Evolutionary conservation across 2,329 filamentous ascomycete genomes (phyloP), one percentile per base, ranked within the genome.

Genomic region (Aspergillus sp.): DNA sequence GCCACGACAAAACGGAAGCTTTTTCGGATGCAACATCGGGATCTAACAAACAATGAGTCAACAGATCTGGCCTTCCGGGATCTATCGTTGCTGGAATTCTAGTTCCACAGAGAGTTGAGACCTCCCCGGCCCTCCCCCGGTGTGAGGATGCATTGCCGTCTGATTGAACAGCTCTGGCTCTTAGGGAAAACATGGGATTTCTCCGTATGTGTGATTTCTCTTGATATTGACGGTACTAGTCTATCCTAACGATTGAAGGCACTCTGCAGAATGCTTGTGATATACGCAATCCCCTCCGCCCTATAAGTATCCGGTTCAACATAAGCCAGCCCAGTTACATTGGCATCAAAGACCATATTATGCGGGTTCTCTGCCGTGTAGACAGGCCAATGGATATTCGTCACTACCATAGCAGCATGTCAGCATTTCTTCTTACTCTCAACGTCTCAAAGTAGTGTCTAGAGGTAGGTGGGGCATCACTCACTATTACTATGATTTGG

Each of bases 281-380:
- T 38, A 52, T 39, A 57, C 23, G 21, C 32, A 25, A 62, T 64
- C 1, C 47, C 48, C n/a, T 50, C 51, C 15, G 8, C 15, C 19
- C 60, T 51, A 32, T 48, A 61, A 1, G 49, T 61, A 39, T 64
- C 62, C 2, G 11, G 17, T 32, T 63, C 58, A 8, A 55, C 25
- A 49, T 56, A 57, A 10, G 50, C 50, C 30, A 53, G 30, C 13
- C 38, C 49, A 2, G 58, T 59, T 11, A 44, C 41, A 32, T 52
- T 56, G 2, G 54, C 48, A 50, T 54, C 54, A 38, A 64, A 61
- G 7, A 64, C 58, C 36, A 63, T 39, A 32, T 61, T 58, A 8
- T 5, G 27, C 3, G 49, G 50, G 10, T 51, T 30, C 5, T 47
- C 17, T 13, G 23, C 27, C n/a, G 44, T 47, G 41, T 63, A 62